Base-by-base conservation (phyloP, 768 basidiomycete genomes). In the Antrodiella citrinella region DNA sequence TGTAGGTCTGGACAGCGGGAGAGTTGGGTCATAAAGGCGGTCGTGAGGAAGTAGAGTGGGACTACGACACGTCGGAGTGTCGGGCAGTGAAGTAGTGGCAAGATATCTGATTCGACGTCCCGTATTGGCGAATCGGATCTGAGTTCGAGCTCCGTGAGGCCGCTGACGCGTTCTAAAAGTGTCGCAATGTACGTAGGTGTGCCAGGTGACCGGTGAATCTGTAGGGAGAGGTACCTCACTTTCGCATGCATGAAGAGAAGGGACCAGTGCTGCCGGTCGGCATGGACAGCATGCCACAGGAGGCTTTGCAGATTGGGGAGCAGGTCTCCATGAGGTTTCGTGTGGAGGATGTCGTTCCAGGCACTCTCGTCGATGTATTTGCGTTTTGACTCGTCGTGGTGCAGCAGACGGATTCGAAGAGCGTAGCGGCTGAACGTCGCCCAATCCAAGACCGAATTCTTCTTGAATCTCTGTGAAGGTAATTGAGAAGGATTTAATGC, bases 181-280 rank as follows among this genome's bases (percentile, higher is more conserved):
- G 67, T 64, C 18, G 60, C 50, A 13, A 72, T 62, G 45, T 68
- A 62, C 47, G 44, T 13, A 57, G 52, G 15, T 52, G 51, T 18
- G 51, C 72, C 66, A 54, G 67, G 62, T 49, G 72, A 67, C 43
- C 66, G 62, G 43, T 60, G 54, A 2, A 66, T 23, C 13, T 54
- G 52, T 9, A 65, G 26, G 20, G 58, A 47, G 43, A 73, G 60
- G 22, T 63, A 54, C 53, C 68, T 76, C 44, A 85, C 62, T 26
- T 69, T 69, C 21, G 61, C 58, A 54, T 81, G 78, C 71, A 84
- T 76, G 63, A 85, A 83, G 24, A 78, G 52, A n/a, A 76, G 69
- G 35, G 65, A 61, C 13, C 62, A 61, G 21, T 63, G 58, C 58
- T 69, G 65, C 23, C 57, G 45, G 0, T 51, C 56, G 1, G 54